Evolutionary conservation across 208 protist species (phyloP).

Genomic region (Wallacemonas sp.): DNA sequence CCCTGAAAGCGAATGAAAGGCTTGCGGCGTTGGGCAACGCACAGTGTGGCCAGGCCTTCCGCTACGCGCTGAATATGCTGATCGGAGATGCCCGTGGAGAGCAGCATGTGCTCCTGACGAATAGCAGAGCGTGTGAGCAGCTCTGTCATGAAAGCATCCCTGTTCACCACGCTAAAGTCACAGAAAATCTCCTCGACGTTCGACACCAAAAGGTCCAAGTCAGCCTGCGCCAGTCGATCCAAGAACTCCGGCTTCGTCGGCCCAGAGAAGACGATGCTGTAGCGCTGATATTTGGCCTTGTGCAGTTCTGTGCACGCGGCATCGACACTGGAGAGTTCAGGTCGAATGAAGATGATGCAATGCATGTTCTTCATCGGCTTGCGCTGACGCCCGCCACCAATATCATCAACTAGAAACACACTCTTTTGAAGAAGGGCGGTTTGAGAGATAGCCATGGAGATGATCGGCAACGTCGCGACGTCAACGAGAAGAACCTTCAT

Average conservation of each 20-base stretch:
- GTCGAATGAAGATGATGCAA: conserved; percentile 91
- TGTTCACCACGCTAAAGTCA: conserved; percentile 94
- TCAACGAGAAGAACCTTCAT: conserved; percentile 98
- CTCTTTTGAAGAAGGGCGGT: conserved; percentile 94
- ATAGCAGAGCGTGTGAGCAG: conserved; percentile 23
- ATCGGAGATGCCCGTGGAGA: conserved; percentile 35
- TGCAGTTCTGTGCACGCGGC: conserved; percentile 86
- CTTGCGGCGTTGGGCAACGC: conserved; percentile 73
- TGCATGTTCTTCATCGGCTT: conserved; percentile 94
- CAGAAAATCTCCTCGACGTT: conserved; percentile 95
- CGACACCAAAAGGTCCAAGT: conserved; percentile 88
- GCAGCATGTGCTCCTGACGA: conserved; percentile 35
- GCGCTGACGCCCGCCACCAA: conserved; percentile 67
- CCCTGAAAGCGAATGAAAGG: conserved; percentile 75
- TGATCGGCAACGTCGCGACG: conserved; percentile 90
- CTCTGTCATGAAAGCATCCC: conserved; percentile 75
- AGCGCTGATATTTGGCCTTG: conserved; percentile 82
- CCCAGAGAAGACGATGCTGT: conserved; percentile 92
- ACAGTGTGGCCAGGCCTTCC: conserved; percentile 72
- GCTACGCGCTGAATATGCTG: conserved; percentile 41
- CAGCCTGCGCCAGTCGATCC: conserved; percentile 92
- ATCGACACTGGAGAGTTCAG: conserved; percentile 88
- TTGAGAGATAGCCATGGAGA: conserved; percentile 94
- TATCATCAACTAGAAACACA: conserved; percentile 96
- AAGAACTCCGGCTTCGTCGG: conserved; percentile 67